Percentiles rank a stretch among this genome's conserved stretches.
phyloP scores from a whole-genome alignment of 2,329 filamentous ascomycete genomes.

The Claviceps paspali region DNA sequence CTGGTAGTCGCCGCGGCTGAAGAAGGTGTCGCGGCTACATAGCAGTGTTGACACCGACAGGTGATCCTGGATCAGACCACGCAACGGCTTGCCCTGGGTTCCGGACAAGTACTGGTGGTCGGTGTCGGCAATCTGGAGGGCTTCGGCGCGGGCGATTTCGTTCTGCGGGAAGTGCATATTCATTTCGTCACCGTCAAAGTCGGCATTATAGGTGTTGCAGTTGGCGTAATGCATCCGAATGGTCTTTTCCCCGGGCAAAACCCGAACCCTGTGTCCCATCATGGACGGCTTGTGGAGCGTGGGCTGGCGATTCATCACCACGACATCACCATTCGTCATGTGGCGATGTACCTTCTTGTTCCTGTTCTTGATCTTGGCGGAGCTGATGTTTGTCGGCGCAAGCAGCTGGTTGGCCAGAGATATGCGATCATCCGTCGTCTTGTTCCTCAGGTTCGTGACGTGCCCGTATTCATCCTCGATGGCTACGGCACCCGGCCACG shows the following conservation, averaged over 20 bases:
- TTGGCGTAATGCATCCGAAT: slow-evolving; percentile 99
- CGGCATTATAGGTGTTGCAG: slow-evolving; percentile 97
- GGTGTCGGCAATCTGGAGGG: slow-evolving; percentile 83
- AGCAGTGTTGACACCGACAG: slow-evolving; percentile 87
- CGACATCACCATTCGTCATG: slow-evolving; percentile 89
- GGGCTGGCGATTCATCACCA: slow-evolving; percentile 96
- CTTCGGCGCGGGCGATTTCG: slow-evolving; percentile 84
- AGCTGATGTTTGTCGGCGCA: slow-evolving; percentile 57
- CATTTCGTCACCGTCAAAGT: slow-evolving; percentile 99
- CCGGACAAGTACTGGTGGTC: slow-evolving; percentile 94
- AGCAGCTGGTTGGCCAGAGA: slow-evolving; percentile 87
- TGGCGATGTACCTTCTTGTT: slow-evolving; percentile 98
- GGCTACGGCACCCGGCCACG: slow-evolving; percentile 85
- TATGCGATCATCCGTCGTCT: slow-evolving; percentile 74
- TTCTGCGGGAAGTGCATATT: slow-evolving; percentile 99
- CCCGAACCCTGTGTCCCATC: slow-evolving; percentile 90
- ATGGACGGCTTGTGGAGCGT: slow-evolving; percentile 98
- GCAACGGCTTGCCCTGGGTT: slow-evolving; percentile 81
- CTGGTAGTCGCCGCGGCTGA: slow-evolving; percentile 76
- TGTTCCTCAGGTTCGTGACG: slow-evolving; percentile 73
- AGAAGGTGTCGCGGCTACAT: slow-evolving; percentile 83
- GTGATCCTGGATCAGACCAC: slow-evolving; percentile 97
- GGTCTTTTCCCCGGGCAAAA: slow-evolving; percentile 87
- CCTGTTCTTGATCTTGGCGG: slow-evolving; percentile 71
- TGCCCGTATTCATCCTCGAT: slow-evolving; percentile 95